phyloP scores from a whole-genome alignment of 2,329 filamentous ascomycete genomes.

The Colletotrichum sp. region DNA sequence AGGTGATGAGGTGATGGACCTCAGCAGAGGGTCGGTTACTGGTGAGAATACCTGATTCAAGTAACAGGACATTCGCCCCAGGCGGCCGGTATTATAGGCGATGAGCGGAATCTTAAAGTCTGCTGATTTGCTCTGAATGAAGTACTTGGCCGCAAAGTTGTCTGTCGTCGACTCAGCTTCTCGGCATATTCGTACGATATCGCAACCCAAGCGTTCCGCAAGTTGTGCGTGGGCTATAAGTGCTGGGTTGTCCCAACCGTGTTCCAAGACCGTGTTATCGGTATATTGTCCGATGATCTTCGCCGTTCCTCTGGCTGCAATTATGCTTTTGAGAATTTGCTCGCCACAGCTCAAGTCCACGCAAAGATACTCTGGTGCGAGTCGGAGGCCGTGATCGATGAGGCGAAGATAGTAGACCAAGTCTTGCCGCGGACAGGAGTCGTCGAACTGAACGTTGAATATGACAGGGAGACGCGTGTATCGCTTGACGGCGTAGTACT shows the following conservation, averaged over 20 bases:
- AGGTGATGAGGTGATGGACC: conserved; percentile 21
- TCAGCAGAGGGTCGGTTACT: conserved; percentile 49
- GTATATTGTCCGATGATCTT: conserved; percentile 66
- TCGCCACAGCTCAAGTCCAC: conserved; percentile 65
- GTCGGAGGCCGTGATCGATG: conserved; percentile 62
- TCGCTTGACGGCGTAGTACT: conserved; percentile 63
- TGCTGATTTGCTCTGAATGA: conserved; percentile 52
- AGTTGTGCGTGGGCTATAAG: conserved; percentile 63
- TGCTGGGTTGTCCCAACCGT: conserved; percentile 59
- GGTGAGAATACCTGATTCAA: conserved; percentile 70
- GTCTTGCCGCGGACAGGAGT: neutral
- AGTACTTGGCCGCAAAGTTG: conserved; percentile 63
- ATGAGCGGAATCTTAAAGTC: conserved; percentile 58
- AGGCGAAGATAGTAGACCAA: conserved; percentile 50
- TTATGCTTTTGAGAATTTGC: conserved; percentile 51
- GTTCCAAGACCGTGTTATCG: conserved; percentile 38
- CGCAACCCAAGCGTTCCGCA: conserved; percentile 62
- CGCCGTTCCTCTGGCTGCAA: conserved; percentile 55
- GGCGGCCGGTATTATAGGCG: conserved; percentile 67
- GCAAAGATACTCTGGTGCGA: conserved; percentile 67
- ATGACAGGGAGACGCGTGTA: conserved; percentile 38
- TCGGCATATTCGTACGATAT: conserved; percentile 66
- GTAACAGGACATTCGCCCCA: conserved; percentile 68
- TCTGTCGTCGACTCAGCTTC: conserved; percentile 61
- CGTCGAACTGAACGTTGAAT: neutral